Evolutionary conservation across 306 rosid genomes (phyloP).

Genomic region (Hippophae tibetana): DNA sequence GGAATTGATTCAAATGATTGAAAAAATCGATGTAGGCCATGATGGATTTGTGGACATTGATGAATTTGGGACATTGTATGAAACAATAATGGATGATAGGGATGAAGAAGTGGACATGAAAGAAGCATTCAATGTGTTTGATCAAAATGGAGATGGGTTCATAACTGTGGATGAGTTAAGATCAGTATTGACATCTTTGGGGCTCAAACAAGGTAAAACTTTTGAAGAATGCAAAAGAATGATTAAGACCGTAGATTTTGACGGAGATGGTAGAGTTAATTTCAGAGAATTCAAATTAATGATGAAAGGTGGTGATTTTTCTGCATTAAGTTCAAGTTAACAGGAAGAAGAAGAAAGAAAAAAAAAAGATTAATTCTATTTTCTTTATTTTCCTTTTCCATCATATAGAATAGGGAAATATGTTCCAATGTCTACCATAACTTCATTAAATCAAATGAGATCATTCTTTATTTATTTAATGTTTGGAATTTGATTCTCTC

Average conservation of each 20-base stretch:
- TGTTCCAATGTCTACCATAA: too few species aligned
- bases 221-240: slow-evolving; percentile 27
- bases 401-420: too few species aligned
- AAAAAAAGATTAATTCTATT: too few species aligned
- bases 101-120: slow-evolving; percentile 31
- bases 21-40: slow-evolving; percentile 21
- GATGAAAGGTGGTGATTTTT: slow-evolving; percentile 35
- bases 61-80: slow-evolving; percentile 25
- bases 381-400: too few species aligned
- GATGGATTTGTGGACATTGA: slow-evolving; percentile 31
- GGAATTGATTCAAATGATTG: slow-evolving; percentile 29
- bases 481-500: too few species aligned
- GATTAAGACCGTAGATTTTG: slow-evolving; percentile 32
- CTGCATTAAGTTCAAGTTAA: slow-evolving; percentile 21
- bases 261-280: slow-evolving; percentile 34
- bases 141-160: slow-evolving; percentile 30
- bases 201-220: slow-evolving; percentile 31
- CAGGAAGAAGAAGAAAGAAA: not conserved
- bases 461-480: too few species aligned
- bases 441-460: too few species aligned
- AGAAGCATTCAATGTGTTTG: slow-evolving; percentile 35
- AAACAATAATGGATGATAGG: slow-evolving; percentile 24
- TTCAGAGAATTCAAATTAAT: slow-evolving; percentile 32
- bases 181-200: slow-evolving; percentile 29
- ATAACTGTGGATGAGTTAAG: slow-evolving; percentile 30